Evolutionary conservation across 2,329 filamentous ascomycete species (phyloP), one percentile per base, ranked within the genome.

Genomic region (Coniosporium tulheliwenetii): DNA sequence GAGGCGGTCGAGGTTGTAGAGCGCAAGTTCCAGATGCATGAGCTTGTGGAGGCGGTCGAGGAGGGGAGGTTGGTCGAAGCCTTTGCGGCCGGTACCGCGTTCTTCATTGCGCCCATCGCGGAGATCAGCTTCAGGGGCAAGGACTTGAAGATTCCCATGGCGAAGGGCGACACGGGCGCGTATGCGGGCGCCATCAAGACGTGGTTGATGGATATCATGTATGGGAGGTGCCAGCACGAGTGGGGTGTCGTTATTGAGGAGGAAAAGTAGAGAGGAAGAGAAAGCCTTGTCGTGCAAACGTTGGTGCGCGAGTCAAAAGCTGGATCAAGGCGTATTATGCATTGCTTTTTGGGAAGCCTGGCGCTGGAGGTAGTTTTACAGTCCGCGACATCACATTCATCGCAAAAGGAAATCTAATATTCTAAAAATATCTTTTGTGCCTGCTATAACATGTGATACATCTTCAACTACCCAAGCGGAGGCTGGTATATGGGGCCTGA

Each of bases 31-130:
- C 85, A 77, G 15, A 93, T 95, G 56, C 65, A 71, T 29, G 86
- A 94, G 60, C 61, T 95, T 12, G 56, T 77, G 26, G 73, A 81
- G 54, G 85, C 86, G 1, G 65, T 75, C 19, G 63, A 71, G 36
- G 84, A 94, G 54, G 85, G 83, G 2, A 69, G 86, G 2, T 60
- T 94, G 36, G 58, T 94, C 8, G 87, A 95, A 64, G 74, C 84
- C 1, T 95, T 95, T 55, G 84, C 82, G 7, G 77, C 82, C 30
- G 87, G 89, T 13, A 95, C 87, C 46, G 87, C 87, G 42, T 69
- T 64, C 57, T 70, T 69, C 46, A 58, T 70, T 37, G 61, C 65
- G 3, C 65, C 66, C 0, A 58, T 69, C 10, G 56, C 56, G 10
- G 45, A 60, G 39, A 66, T 70, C 37, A 59, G 65, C 42, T 69